Base-by-base conservation (phyloP, 2,329 filamentous ascomycete species). In the Nannizzia gypsea region DNA sequence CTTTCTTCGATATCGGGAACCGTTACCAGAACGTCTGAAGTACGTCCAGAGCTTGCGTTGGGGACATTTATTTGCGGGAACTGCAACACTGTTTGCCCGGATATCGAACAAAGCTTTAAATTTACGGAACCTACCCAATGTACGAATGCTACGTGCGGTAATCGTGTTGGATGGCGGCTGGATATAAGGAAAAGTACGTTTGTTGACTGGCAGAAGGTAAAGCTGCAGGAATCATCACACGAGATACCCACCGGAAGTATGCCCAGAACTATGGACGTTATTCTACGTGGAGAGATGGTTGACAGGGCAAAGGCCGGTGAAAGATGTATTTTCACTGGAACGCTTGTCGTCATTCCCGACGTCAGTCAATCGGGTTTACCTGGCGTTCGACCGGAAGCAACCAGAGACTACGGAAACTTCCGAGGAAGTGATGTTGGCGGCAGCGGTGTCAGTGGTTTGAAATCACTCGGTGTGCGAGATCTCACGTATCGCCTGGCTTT, bases 191-290 rank as follows among this genome's bases (percentile, higher is more conserved):
- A 95, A 73, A 96, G 91, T 73, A 97, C 91, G 0, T 99, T 99
- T 71, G 88, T 99, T 63, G 93, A 99, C 76, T 99, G 93, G 93
- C 93, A 99, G 72, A 97, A 97, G 73, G 90, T 97, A 24, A 88
- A 95, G 64, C 90, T 97, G 63, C 93, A 99, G 74, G 93, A 99
- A 74, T 99, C 97, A 77, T 96, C 90, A 66, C 92, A 92, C 3
- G 93, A 99, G 72, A 99, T 99, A 40, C 93, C 93, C 0, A 99
- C 93, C 0, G 93, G 93, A 59, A 96, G 91, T 76, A 99, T 99
- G 93, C 93, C 93, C 24, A 83, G 93, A 62, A 99, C 93, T 2
- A 93, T 99, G 83, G 93, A 99, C 69, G 88, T 99, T 46, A 96
- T 99, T 66, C 76, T 99, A 36, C 86, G 93, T 62, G 93, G 93